These are phyloP conservation scores for Pseudogymnoascus sp. DNA, from an alignment of 2,329 filamentous ascomycete genomes.

Conservation along the genomic window DNA sequence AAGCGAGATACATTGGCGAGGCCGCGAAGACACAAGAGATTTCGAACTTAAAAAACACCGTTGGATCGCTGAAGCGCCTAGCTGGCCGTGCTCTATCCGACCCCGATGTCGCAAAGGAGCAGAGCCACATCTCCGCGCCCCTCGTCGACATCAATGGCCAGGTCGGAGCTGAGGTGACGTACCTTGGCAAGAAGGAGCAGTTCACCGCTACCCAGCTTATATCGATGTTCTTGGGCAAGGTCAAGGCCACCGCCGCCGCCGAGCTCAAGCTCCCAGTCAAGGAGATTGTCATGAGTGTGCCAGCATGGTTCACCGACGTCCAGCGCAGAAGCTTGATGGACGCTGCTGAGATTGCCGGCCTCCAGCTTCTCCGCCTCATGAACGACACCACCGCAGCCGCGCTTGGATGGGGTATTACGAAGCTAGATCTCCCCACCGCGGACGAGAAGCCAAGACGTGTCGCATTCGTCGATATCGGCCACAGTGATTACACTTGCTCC, in stretches of 20 bases:
- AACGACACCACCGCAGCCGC: conserved; percentile 97
- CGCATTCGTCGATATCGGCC: conserved; percentile 87
- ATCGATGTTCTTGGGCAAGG: conserved; percentile 92
- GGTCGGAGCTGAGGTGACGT: conserved; percentile 88
- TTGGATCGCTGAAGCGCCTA: conserved; percentile 85
- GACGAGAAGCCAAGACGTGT: conserved; percentile 92
- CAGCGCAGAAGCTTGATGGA: conserved; percentile 87
- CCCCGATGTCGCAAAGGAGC: conserved; percentile 87
- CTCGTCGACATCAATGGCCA: conserved; percentile 89
- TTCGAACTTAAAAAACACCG: conserved; percentile 98
- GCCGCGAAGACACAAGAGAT: conserved; percentile 97
- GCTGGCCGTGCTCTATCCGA: conserved; percentile 80
- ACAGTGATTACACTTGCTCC: conserved; percentile 91
- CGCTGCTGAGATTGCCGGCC: conserved; percentile 83
- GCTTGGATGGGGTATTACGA: conserved; percentile 95
- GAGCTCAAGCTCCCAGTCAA: conserved; percentile 88
- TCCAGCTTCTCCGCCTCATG: conserved; percentile 89
- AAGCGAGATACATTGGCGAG: conserved; percentile 90
- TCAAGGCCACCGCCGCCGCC: conserved; percentile 76
- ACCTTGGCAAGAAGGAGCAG: conserved; percentile 88
- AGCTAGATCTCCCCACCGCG: conserved; percentile 77
- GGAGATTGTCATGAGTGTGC: conserved; percentile 89
- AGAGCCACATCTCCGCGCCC: conserved; percentile 78
- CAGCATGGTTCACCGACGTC: conserved; percentile 92
- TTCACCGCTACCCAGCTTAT: conserved; percentile 92